These are phyloP conservation scores for Naganishia albida DNA, from an alignment of 1,284 basidiomycete species.

Conservation along the genomic window DNA sequence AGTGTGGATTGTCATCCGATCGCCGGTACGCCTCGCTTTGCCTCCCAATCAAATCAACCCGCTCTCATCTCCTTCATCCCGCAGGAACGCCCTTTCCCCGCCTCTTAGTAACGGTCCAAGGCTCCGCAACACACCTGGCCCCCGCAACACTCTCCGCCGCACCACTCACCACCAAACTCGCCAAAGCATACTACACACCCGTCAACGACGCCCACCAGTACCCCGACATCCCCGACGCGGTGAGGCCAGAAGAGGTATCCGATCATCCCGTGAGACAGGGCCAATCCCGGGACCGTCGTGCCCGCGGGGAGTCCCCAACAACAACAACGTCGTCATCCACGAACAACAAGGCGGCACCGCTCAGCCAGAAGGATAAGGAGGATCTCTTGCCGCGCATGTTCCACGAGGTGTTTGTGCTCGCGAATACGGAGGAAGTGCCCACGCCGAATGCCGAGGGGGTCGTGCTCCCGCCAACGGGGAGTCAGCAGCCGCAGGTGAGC, in stretches of 20 bases:
- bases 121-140: conserved; percentile 19
- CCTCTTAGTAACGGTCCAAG: conserved; percentile 30
- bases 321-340: background rate
- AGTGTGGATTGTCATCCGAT: conserved; percentile 32
- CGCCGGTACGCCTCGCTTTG: conserved; percentile 25
- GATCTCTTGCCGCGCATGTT: conserved; percentile 27
- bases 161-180: conserved; percentile 17
- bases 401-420: conserved; percentile 32
- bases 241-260: conserved; percentile 9
- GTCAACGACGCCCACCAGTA: conserved; percentile 19
- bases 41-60: background rate
- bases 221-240: conserved; percentile 10
- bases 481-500: conserved; percentile 22
- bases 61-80: background rate
- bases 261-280: background rate
- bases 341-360: too few species aligned
- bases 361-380: conserved; percentile 3
- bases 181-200: conserved; percentile 22
- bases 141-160: conserved; percentile 24
- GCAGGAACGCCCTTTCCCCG: conserved; percentile 30
- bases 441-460: background rate
- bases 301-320: too few species aligned
- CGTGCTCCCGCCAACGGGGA: background rate
- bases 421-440: conserved; percentile 24
- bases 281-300: too few species aligned